phyloP scores from a whole-genome alignment of 352 stramenopile species.

The Phytophthora hibernalis region DNA sequence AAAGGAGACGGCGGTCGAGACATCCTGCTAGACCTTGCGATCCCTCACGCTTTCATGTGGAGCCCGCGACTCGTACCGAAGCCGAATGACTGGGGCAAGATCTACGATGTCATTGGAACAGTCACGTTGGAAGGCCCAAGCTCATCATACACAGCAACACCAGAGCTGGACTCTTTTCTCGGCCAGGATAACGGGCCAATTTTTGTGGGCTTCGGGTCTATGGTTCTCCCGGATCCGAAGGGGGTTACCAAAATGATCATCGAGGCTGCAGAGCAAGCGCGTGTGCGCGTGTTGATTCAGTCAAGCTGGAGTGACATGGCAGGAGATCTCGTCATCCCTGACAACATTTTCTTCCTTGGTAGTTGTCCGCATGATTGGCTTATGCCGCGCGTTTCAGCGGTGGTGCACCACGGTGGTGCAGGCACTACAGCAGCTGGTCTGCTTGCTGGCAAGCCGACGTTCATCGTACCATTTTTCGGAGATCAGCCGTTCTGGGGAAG shows the following conservation, averaged over 20 bases:
- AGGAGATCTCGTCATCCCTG: slow-evolving; percentile 49
- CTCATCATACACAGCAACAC: slow-evolving; percentile 57
- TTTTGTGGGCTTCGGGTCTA: slow-evolving; percentile 95
- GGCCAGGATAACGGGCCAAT: slow-evolving; percentile 73
- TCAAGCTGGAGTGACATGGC: slow-evolving; percentile 89
- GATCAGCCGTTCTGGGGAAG: slow-evolving; percentile 96
- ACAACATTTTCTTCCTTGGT: slow-evolving; percentile 72
- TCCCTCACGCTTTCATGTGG: slow-evolving; percentile 93
- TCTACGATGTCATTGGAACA: slow-evolving; percentile 91
- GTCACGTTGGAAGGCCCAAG: slow-evolving; percentile 59
- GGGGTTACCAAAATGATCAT: slow-evolving; percentile 87
- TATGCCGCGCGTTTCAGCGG: slow-evolving; percentile 85
- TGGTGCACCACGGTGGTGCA: slow-evolving; percentile 86
- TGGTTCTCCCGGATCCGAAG: slow-evolving; percentile 88
- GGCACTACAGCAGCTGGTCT: slow-evolving; percentile 93
- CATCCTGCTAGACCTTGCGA: slow-evolving; percentile 66
- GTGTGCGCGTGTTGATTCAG: slow-evolving; percentile 91
- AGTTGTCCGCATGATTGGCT: slow-evolving; percentile 93
- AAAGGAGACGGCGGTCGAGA: slow-evolving; percentile 65
- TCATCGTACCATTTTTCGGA: slow-evolving; percentile 95
- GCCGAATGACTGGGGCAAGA: slow-evolving; percentile 87
- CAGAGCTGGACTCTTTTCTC: slow-evolving; percentile 75
- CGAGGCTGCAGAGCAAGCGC: slow-evolving; percentile 64
- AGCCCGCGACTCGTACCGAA: slow-evolving; percentile 87
- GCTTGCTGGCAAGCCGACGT: slow-evolving; percentile 91